Base-by-base conservation (phyloP, 2,329 filamentous ascomycete genomes). In the Cercospora sp. region DNA sequence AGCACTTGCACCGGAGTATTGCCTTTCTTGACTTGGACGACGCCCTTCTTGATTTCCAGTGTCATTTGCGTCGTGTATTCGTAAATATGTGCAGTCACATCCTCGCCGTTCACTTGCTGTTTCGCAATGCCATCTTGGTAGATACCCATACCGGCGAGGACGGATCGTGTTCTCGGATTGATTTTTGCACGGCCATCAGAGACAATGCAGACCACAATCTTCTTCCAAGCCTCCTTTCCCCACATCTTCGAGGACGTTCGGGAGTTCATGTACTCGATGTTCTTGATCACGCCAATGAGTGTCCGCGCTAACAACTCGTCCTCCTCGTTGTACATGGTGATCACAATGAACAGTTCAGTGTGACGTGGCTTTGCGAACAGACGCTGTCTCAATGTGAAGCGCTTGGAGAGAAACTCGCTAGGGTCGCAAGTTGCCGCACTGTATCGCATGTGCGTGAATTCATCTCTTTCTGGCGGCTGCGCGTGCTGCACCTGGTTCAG, bases 311-410 rank as follows among this genome's bases (percentile, higher is more conserved):
- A 97, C 68, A 97, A 84, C 72, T 98, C 90, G 75, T 99, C 95
- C 79, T 99, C 94, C 77, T 99, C 95, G 77, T 99, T 99, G 83
- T 99, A 99, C 94, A 97, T 97, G 67, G 94, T 98, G 64, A 98
- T 89, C 36, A 94, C 94, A 75, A 98, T 97, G 80, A 98, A 97
- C 1, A 98, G 84, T 81, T 98, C 94, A 0, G 94, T 97, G 77
- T 97, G 92, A 64, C 94, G 87, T 3, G 93, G 91, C 80, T 97
- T 97, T 66, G 92, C 93, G 77, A 97, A 97, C 26, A 98, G 87
- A 77, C 89, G 90, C 81, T 98, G 94, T 70, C 94, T 91, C 67
- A 98, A 82, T 0, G 94, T 97, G 75, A 97, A 98, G 69, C 94
- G 92, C 75, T 93, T 89, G 3, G 92, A 89, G 77, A 91, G 93